These are phyloP conservation scores for Onygena corvina DNA, from an alignment of 2,329 filamentous ascomycete species.

Conservation along the genomic window DNA sequence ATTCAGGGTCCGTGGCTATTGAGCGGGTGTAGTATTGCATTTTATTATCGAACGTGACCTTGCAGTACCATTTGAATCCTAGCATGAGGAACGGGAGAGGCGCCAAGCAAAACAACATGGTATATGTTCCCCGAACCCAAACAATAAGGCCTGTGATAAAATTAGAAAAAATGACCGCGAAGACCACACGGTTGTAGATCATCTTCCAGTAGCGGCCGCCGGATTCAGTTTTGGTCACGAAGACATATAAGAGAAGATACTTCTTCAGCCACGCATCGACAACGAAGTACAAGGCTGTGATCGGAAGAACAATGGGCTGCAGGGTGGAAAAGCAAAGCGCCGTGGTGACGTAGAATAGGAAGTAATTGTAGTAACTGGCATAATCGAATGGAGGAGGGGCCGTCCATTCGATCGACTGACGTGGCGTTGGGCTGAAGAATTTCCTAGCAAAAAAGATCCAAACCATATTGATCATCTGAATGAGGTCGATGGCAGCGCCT, in stretches of 20 bases:
- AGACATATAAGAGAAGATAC: slow-evolving; percentile 86
- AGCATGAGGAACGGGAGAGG: slow-evolving; percentile 70
- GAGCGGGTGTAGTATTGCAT: slow-evolving; percentile 68
- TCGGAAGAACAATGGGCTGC: slow-evolving; percentile 75
- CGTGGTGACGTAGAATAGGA: slow-evolving; percentile 85
- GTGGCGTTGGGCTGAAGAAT: slow-evolving; percentile 75
- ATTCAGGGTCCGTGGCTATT: slow-evolving; percentile 43
- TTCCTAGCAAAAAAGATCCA: slow-evolving; percentile 75
- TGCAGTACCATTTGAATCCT: slow-evolving; percentile 78
- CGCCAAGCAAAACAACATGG: slow-evolving; percentile 55
- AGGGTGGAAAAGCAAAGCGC: slow-evolving; percentile 72
- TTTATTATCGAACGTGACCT: slow-evolving; percentile 60
- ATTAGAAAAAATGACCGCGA: slow-evolving; percentile 67
- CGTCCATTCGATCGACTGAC: slow-evolving; percentile 82
- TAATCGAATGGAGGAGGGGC: slow-evolving; percentile 91
- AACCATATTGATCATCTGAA: slow-evolving; percentile 72
- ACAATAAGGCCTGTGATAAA: slow-evolving; percentile 64
- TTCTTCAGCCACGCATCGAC: slow-evolving; percentile 88
- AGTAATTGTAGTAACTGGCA: slow-evolving; percentile 95
- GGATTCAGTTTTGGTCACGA: slow-evolving; percentile 92
- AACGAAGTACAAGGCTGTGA: slow-evolving; percentile 78
- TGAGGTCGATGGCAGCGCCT: slow-evolving; percentile 85
- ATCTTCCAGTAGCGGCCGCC: slow-evolving; percentile 87
- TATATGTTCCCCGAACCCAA: slow-evolving; percentile 54
- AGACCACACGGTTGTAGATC: slow-evolving; percentile 83